Conservation (phyloP, 2,329 filamentous ascomycete species). For the Mariannaea elegans region DNA sequence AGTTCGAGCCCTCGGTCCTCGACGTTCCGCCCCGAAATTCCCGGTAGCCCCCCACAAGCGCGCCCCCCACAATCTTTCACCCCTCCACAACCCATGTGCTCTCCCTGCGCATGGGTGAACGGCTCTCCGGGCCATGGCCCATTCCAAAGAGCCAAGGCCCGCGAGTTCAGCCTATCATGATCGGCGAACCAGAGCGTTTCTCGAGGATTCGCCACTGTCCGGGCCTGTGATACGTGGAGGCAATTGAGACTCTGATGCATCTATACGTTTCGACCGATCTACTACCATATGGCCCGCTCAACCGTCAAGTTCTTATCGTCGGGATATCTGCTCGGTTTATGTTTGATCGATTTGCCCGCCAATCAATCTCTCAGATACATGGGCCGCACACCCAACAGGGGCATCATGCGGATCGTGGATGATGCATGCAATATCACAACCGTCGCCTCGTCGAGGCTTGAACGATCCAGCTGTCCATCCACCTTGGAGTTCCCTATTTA, state of each 20-base stretch:
- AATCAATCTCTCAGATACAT: background rate
- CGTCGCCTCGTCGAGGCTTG: background rate
- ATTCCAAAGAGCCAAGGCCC: constrained; percentile 9
- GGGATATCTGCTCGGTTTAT: background rate
- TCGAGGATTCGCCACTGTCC: background rate
- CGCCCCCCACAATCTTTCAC: constrained; percentile 7
- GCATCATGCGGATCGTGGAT: constrained; percentile 8
- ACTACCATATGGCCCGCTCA: background rate
- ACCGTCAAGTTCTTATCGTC: background rate
- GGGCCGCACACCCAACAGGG: constrained; percentile 3
- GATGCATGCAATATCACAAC: constrained; percentile 15
- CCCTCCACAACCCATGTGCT: constrained; percentile 17
- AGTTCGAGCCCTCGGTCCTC: constrained; percentile 27
- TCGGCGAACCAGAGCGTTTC: background rate
- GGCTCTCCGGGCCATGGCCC: constrained; percentile 35
- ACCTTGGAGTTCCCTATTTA: background rate
- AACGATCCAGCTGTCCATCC: background rate
- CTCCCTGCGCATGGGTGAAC: constrained; percentile 26
- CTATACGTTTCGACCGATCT: background rate
- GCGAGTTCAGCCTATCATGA: constrained; percentile 9
- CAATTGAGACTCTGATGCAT: background rate
- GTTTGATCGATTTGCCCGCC: background rate
- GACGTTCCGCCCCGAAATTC: constrained; percentile 40
- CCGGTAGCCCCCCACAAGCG: constrained; percentile 36
- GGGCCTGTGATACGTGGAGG: background rate